These are phyloP conservation scores for Termitomyces titanicus DNA, from an alignment of 768 basidiomycete genomes.

Conservation along the genomic window DNA sequence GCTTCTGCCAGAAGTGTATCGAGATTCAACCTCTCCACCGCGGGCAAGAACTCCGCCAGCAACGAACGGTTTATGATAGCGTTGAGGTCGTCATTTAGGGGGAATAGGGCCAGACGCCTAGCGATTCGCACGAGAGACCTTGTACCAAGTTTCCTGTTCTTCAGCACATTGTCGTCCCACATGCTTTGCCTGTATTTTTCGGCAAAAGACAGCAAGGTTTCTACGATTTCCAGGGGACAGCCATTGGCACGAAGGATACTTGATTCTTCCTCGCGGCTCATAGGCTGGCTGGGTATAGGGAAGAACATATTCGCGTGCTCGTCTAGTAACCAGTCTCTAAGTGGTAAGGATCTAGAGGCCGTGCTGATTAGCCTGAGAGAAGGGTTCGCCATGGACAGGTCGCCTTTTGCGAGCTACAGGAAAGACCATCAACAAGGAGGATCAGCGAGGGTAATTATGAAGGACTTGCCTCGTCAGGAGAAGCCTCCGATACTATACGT, in stretches of 20 bases:
- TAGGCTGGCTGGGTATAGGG: slow-evolving; percentile 55
- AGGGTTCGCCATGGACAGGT: slow-evolving; percentile 48
- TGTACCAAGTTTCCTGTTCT: slow-evolving; percentile 63
- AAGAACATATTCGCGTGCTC: slow-evolving; percentile 75
- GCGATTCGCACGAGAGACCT: slow-evolving; percentile 55
- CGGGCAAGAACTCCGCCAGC: slow-evolving; percentile 59
- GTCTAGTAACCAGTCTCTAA: slow-evolving; percentile 66
- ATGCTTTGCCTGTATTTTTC: slow-evolving; percentile 54
- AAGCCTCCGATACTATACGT: slow-evolving; percentile 49
- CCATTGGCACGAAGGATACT: slow-evolving; percentile 47
- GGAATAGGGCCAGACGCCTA: slow-evolving; percentile 41
- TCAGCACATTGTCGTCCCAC: slow-evolving; percentile 52
- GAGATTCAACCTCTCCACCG: slow-evolving; percentile 52
- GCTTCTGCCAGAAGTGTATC: slow-evolving; percentile 48
- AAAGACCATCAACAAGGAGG: neutral
- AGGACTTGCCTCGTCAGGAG: slow-evolving; percentile 38
- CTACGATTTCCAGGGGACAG: slow-evolving; percentile 34
- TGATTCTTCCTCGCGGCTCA: slow-evolving; percentile 50
- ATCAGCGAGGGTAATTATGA: neutral
- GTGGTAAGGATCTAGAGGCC: slow-evolving; percentile 57
- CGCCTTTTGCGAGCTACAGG: slow-evolving; percentile 26
- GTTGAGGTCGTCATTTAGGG: slow-evolving; percentile 42
- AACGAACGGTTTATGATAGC: slow-evolving; percentile 45
- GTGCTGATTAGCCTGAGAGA: slow-evolving; percentile 62
- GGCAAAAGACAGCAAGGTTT: slow-evolving; percentile 48